Evolutionary conservation across 768 basidiomycete species (phyloP).

Genomic region (Flagelloscypha sp.): DNA sequence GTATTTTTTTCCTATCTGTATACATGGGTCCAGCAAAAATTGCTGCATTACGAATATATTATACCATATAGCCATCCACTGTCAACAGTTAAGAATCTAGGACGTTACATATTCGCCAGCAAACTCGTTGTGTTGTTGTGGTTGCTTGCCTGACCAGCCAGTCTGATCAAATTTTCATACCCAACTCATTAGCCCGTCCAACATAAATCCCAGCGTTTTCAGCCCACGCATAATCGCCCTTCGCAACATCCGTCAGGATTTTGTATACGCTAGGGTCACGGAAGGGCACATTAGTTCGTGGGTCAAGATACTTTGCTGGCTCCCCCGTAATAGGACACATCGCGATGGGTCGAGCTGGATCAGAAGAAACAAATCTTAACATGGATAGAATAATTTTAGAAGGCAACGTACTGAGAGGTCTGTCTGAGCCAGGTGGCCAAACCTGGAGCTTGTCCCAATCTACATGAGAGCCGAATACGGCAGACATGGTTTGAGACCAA

Average conservation of each 20-base stretch:
- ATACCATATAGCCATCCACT: neutral
- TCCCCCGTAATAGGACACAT: slow-evolving; percentile 75
- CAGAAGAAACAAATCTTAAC: slow-evolving; percentile 1
- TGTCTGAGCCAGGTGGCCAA: slow-evolving; percentile 52
- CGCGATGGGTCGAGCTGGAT: slow-evolving; percentile 53
- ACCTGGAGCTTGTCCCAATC: slow-evolving; percentile 71
- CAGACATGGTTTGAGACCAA: slow-evolving; percentile 69
- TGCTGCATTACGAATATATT: neutral
- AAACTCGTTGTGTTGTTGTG: too few species aligned
- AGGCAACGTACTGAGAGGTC: slow-evolving; percentile 47
- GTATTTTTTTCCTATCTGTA: slow-evolving; percentile 34
- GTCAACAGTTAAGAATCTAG: neutral
- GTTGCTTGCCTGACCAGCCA: too few species aligned
- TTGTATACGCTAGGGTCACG: slow-evolving; percentile 61
- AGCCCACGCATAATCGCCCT: slow-evolving; percentile 66
- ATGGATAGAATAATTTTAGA: slow-evolving; percentile 1
- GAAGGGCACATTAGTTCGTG: slow-evolving; percentile 71
- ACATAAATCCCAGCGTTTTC: slow-evolving; percentile 35
- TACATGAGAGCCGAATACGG: slow-evolving; percentile 80
- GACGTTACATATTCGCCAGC: neutral
- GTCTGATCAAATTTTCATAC: too few species aligned
- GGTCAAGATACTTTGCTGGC: slow-evolving; percentile 72
- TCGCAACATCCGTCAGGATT: slow-evolving; percentile 50
- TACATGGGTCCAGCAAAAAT: too few species aligned
- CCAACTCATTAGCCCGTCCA: too few species aligned